Base-by-base conservation (phyloP, 1,284 basidiomycete species). In the Inonotus hispidus region DNA sequence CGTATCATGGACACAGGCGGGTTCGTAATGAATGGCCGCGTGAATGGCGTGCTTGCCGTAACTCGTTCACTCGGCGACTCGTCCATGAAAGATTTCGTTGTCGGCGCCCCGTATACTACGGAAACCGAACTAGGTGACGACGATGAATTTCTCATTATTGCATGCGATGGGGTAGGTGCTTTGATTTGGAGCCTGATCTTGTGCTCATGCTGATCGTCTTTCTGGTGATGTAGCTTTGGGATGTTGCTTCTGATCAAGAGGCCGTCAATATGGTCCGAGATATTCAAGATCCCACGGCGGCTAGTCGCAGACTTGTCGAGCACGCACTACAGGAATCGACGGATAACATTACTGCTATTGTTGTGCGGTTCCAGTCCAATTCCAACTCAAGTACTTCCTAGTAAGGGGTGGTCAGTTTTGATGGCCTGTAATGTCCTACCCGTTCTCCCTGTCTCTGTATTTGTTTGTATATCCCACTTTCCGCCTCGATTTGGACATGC, bases 61-160 rank as follows among this genome's bases (percentile, higher is more conserved):
- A 99, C 97, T 16, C 82, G 97, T 55, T 96, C 94, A 66, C 78
- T 99, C 47, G 97, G 97, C 52, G 97, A 99, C 72, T 91, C 93
- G 0, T 92, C 94, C 6, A 99, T 99, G 96, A 99, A 99, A 75
- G 96, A 99, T 70, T 99, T 97, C 71, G 96, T 99, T 7, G 96
- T 99, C 47, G 97, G 97, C 1, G 85, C 93, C 39, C 97, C 97
- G 10, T 99, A 98, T 73, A 99, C 97, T 14, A 99, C 97, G 16
- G 95, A 98, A 74, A 98, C 96, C 5, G 87, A 89, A 64, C 77
- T 99, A 19, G 89, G 86, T 59, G 87, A 92, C 11, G 88, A 93
- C 10, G 97, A 99, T 72, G 93, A 97, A 71, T 95, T 96, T 75
- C 72, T 99, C 60, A 94, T 99, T 65, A 80, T 99, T 59, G 97